Evolutionary conservation across 805 yeast species (phyloP).

Genomic region (Monosporozyma solicola): DNA sequence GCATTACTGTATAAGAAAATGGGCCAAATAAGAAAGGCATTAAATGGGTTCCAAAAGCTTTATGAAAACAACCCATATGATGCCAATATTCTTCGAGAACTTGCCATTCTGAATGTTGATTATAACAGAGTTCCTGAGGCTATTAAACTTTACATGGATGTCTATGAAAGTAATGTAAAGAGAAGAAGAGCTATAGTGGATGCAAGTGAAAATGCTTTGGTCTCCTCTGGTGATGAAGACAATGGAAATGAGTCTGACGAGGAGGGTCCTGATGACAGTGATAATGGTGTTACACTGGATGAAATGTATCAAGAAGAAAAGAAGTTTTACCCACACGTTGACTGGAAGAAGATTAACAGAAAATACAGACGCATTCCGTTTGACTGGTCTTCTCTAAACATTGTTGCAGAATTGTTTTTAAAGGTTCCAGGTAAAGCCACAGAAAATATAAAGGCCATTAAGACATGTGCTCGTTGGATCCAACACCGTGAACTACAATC

Average conservation of each 20-base stretch:
- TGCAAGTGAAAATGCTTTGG: conserved; percentile 26
- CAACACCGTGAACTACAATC: conserved; percentile 50
- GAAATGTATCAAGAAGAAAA: conserved; percentile 17
- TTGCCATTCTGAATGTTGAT: conserved; percentile 44
- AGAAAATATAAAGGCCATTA: conserved; percentile 56
- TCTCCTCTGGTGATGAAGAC: conserved; percentile 25
- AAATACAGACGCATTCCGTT: conserved; percentile 42
- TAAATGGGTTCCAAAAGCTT: conserved; percentile 60
- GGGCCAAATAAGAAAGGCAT: conserved; percentile 60
- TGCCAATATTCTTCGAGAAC: conserved; percentile 48
- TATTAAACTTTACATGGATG: conserved; percentile 54
- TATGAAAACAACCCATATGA: conserved; percentile 51
- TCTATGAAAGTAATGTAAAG: conserved; percentile 50
- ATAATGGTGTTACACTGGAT: not conserved
- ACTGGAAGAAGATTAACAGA: conserved; percentile 23
- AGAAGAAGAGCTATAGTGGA: conserved; percentile 29
- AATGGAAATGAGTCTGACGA: conserved; percentile 11
- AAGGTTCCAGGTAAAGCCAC: conserved; percentile 44
- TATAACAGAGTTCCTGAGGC: conserved; percentile 61
- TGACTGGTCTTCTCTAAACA: conserved; percentile 84
- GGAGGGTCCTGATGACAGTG: conserved; percentile 13
- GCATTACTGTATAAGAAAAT: conserved; percentile 59
- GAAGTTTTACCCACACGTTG: conserved; percentile 20
- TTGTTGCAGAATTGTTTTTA: conserved; percentile 70
- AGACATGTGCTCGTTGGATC: conserved; percentile 74